Base-by-base conservation (phyloP, 768 basidiomycete species). In the Trametopsis cervina region DNA sequence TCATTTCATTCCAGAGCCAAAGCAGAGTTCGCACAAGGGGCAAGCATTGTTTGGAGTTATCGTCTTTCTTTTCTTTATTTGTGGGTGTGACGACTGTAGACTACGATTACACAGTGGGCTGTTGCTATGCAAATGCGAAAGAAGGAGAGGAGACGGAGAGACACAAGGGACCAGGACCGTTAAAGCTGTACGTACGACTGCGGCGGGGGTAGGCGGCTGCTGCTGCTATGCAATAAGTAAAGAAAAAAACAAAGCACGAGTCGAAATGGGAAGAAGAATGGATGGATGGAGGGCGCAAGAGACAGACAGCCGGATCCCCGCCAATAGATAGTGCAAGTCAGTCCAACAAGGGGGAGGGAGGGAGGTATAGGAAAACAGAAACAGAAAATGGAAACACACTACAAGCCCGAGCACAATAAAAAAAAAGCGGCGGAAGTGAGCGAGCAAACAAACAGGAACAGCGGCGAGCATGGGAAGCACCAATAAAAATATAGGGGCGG, bases 241-340 rank as follows among this genome's bases (percentile, higher is more conserved):
- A 7, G 29, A 33, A 33, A 7, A 33, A 33, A 33, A 33, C 29
- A 33, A 15, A 33, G 7, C 15, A n/a, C n/a, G n/a, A n/a, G n/a
- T n/a, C 10, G 22, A 18, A 40, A 40, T 17, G 17, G 22, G 39
- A 40, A 40, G 17, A 40, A 40, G 39, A 18, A 43, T n/a, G 22
- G 22, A 10, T 17, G 44, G 27, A n/a, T n/a, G n/a, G n/a, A n/a
- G n/a, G n/a, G n/a, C n/a, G n/a, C n/a, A n/a, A n/a, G n/a, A n/a
- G n/a, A n/a, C n/a, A n/a, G n/a, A n/a, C n/a, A n/a, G n/a, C n/a
- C n/a, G n/a, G n/a, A n/a, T n/a, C n/a, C n/a, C n/a, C n/a, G n/a
- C n/a, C 44, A 52, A 52, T 52, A 52, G 51, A 52, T 52, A 52
- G 45, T 42, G 51, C 33, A 47, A 49, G 44, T n/a, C n/a, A n/a